Evolutionary conservation across 2,329 filamentous ascomycete genomes (phyloP).

Genomic region (Sarocladium strictum): DNA sequence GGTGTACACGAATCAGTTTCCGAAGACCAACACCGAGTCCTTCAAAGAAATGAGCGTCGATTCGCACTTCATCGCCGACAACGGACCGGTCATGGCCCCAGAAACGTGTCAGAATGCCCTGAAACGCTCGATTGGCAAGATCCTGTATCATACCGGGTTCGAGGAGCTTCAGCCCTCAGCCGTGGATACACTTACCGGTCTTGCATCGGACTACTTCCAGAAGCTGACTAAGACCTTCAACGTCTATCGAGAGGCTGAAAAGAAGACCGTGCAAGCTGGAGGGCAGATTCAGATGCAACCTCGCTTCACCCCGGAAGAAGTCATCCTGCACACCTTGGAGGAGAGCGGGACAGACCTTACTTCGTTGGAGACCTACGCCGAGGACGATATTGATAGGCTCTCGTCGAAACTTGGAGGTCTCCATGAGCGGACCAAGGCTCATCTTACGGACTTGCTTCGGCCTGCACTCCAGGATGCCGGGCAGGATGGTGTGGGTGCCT

Average conservation of each 20-base stretch:
- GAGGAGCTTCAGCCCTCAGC: conserved; percentile 96
- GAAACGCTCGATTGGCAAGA: conserved; percentile 85
- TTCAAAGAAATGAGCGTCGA: conserved; percentile 84
- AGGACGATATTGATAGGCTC: conserved; percentile 87
- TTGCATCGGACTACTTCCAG: conserved; percentile 83
- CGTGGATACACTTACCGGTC: conserved; percentile 81
- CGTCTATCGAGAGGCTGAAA: conserved; percentile 77
- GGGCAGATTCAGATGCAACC: conserved; percentile 46
- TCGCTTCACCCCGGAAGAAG: conserved; percentile 76
- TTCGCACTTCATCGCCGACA: conserved; percentile 82
- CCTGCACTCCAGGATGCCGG: conserved; percentile 79
- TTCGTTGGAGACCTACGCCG: conserved; percentile 76
- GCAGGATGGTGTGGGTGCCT: conserved; percentile 79
- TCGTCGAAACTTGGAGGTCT: conserved; percentile 72
- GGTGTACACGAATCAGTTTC: conserved; percentile 98
- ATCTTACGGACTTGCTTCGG: conserved; percentile 87
- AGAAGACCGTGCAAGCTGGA: conserved; percentile 49
- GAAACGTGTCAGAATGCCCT: conserved; percentile 77
- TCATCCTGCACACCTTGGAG: conserved; percentile 77
- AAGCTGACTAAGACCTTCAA: conserved; percentile 77
- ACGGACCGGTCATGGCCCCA: conserved; percentile 80
- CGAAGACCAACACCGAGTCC: conserved; percentile 86
- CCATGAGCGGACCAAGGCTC: conserved; percentile 90
- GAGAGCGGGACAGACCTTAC: conserved; percentile 81
- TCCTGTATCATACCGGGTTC: conserved; percentile 94